Evolutionary conservation across 2,329 filamentous ascomycete genomes (phyloP).

Genomic region (Nothophaeocryptopus gaeumannii): DNA sequence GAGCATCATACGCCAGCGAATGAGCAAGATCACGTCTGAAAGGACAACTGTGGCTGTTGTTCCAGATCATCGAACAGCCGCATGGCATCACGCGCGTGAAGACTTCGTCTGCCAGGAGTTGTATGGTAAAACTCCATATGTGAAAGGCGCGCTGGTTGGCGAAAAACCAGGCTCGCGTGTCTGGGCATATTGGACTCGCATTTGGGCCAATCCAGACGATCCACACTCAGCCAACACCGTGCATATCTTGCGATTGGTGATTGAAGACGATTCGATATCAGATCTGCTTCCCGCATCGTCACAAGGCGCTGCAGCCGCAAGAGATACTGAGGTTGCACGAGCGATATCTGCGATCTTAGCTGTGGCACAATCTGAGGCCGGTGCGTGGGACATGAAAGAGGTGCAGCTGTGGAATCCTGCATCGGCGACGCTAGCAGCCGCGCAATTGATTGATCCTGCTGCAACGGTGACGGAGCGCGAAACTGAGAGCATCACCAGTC

Average conservation of each 20-base stretch:
- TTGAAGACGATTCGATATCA: slow-evolving; percentile 54
- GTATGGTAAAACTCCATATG: slow-evolving; percentile 54
- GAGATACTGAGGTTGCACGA: slow-evolving; percentile 37
- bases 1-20: slow-evolving; percentile 53
- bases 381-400: slow-evolving; percentile 65
- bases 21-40: slow-evolving; percentile 39
- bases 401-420: slow-evolving; percentile 84
- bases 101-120: slow-evolving; percentile 69
- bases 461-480: slow-evolving; percentile 58
- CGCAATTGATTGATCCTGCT: slow-evolving; percentile 45
- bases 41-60: slow-evolving; percentile 57
- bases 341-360: slow-evolving; percentile 62
- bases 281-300: slow-evolving; percentile 7
- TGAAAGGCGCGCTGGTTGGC: slow-evolving; percentile 69
- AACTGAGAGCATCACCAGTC: slow-evolving; percentile 64
- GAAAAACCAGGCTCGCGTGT: slow-evolving; percentile 53
- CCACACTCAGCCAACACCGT: slow-evolving; percentile 60
- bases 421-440: slow-evolving; percentile 45
- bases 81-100: slow-evolving; percentile 79
- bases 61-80: slow-evolving; percentile 65
- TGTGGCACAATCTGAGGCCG: slow-evolving; percentile 68
- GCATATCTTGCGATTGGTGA: slow-evolving; percentile 65
- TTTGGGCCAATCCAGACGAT: slow-evolving; percentile 58
- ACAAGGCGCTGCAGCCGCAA: slow-evolving; percentile 18
- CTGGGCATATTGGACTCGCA: slow-evolving; percentile 71